Evolutionary conservation across 2,329 filamentous ascomycete genomes (phyloP), one percentile per base, ranked within the genome.

Genomic region (Fusarium buxicola): DNA sequence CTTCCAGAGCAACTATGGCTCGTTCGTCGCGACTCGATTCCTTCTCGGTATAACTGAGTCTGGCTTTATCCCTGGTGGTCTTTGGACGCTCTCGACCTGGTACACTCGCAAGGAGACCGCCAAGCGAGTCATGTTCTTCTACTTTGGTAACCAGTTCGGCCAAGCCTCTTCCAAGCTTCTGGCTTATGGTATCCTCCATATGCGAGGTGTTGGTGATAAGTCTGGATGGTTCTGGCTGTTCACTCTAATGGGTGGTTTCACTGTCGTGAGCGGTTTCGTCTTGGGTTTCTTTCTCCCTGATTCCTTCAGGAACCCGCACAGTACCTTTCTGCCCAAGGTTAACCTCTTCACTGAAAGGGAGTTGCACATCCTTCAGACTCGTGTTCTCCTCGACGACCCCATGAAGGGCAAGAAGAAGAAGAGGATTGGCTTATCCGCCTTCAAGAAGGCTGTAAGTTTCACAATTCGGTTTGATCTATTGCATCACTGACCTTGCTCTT

Each of bases 201-300:
- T 86, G 74, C 72, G 77, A 7, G 83, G 82, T 2, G 76, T 80
- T 2, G 76, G 73, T 2, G 80, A 79, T 7, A 74, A 81, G 50
- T 68, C 80, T 0, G 84, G 84, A n/a, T 86, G 84, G 84, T 81
- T 82, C 63, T 86, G 84, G 84, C 74, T 86, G 2, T 86, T 86
- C 62, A 69, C 75, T 10, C 72, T 85, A 25, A 84, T 85, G 76
- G 84, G 83, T 1, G 68, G 75, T 12, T 84, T 86, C 60, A 85
- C 82, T n/a, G 69, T 85, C 10, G 52, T 77, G 11, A 72, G 73
- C 24, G 78, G 80, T 27, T 68, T 80, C 53, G 56, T 82, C 21
- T 71, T 80, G 4, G 78, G 80, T 5, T 75, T 78, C 46, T 77
- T 74, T 46, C 74, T 83, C 18, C 80, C 81, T 2, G 79, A 82